Conservation (phyloP, 352 stramenopile species). For the Achlya hypogyna region DNA sequence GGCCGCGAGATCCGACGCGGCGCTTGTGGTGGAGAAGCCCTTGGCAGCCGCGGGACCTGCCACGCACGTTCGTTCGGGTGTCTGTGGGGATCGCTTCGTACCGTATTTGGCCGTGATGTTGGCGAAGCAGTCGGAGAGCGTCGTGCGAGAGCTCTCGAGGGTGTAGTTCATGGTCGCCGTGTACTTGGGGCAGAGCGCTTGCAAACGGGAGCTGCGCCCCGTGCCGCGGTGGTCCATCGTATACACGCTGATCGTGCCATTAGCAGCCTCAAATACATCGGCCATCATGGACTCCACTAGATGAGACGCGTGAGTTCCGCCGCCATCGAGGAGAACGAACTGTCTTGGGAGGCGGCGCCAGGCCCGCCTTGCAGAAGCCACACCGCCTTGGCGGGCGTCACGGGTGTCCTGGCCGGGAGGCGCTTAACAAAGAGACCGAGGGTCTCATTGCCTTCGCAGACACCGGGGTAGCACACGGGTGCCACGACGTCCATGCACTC, state of each 20-base stretch:
- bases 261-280: background rate
- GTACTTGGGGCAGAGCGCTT: no score
- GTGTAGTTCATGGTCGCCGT: slow-evolving; percentile 2
- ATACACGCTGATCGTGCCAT: no score
- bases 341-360: slow-evolving; percentile 5
- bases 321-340: slow-evolving; percentile 12
- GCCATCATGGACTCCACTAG: background rate
- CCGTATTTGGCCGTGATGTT: no score
- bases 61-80: no score
- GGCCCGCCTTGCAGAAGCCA: slow-evolving; percentile 24
- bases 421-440: slow-evolving; percentile 26
- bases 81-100: no score
- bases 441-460: slow-evolving; percentile 19
- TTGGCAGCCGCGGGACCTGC: background rate
- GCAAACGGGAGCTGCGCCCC: no score
- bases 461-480: slow-evolving; percentile 22
- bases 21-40: slow-evolving; percentile 36
- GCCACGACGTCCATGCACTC: slow-evolving; percentile 19
- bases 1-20: slow-evolving; percentile 29
- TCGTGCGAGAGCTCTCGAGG: no score
- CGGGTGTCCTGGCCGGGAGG: background rate
- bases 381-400: slow-evolving; percentile 6
- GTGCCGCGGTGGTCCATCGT: no score
- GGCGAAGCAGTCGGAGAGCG: no score
- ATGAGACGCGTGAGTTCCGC: background rate